Percentiles rank a stretch among this genome's conserved stretches.
phyloP scores from a whole-genome alignment of 306 rosid genomes.

The Quercus engelmannii region DNA sequence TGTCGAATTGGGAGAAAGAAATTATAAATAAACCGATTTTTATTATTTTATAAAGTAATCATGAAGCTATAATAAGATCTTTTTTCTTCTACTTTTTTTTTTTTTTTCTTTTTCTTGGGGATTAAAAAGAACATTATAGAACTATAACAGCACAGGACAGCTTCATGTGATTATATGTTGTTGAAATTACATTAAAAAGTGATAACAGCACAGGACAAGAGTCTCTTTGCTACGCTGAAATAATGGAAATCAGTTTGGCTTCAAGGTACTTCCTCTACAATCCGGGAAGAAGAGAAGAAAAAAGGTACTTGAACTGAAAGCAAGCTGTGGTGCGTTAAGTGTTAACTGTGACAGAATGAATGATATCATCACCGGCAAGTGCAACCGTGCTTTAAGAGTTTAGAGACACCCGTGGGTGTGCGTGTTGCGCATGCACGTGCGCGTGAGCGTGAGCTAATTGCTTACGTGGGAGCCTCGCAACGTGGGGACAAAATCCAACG shows the following conservation, averaged over 20 bases:
- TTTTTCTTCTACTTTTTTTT: too few species aligned
- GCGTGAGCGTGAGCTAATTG: neutral
- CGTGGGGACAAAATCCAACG: constrained; percentile 31
- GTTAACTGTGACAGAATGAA: neutral
- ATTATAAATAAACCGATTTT: too few species aligned
- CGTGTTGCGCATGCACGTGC: constrained; percentile 29
- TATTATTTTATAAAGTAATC: too few species aligned
- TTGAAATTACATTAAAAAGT: neutral
- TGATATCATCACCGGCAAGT: neutral
- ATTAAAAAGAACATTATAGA: neutral
- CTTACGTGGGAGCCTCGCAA: constrained; percentile 6
- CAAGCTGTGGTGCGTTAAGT: neutral
- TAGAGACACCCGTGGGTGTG: neutral
- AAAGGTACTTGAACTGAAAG: neutral
- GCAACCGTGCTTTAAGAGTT: neutral
- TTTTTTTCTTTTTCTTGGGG: too few species aligned
- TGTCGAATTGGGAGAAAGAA: too few species aligned
- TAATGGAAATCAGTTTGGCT: neutral
- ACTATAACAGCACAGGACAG: neutral
- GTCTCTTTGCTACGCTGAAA: neutral
- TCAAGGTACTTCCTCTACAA: neutral
- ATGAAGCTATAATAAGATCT: too few species aligned
- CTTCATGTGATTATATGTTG: neutral
- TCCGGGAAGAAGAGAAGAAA: neutral
- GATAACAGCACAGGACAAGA: neutral